A percentile compares a stretch with the other conserved stretches of the same genome.
Conservation (phyloP, 495 filamentous ascomycete species). For the Talaromyces adpressus region DNA sequence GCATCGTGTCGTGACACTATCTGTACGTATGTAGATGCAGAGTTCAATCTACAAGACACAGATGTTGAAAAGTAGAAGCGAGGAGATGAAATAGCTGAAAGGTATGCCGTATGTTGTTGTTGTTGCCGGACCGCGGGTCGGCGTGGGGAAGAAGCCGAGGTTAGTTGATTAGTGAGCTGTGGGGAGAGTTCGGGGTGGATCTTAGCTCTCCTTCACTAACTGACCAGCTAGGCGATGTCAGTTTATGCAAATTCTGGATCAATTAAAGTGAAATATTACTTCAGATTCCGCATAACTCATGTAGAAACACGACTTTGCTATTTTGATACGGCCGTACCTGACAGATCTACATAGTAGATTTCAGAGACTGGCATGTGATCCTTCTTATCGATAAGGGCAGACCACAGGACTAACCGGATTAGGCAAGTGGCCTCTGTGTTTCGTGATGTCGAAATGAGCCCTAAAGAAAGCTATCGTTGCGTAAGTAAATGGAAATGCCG, state of each 20-base stretch:
- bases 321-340: not conserved
- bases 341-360: not conserved
- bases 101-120: not conserved
- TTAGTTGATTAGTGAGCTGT: not conserved
- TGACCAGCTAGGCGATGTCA: too few relatives aligned
- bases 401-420: not conserved
- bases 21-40: not conserved
- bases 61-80: not conserved
- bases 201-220: too few relatives aligned
- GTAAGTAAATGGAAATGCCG: too few relatives aligned
- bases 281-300: not conserved
- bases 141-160: not conserved
- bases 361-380: not conserved
- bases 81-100: not conserved
- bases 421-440: not conserved
- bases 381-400: not conserved
- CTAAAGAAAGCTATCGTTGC: not conserved
- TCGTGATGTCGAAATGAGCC: not conserved
- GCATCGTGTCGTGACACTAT: conserved; percentile 47
- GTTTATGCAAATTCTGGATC: too few relatives aligned
- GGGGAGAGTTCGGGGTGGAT: not conserved
- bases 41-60: not conserved
- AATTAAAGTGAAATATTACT: too few relatives aligned
- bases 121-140: not conserved
- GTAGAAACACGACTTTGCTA: not conserved